phyloP scores from a whole-genome alignment of 768 basidiomycete species.

The Hemileccinum rubropunctum region DNA sequence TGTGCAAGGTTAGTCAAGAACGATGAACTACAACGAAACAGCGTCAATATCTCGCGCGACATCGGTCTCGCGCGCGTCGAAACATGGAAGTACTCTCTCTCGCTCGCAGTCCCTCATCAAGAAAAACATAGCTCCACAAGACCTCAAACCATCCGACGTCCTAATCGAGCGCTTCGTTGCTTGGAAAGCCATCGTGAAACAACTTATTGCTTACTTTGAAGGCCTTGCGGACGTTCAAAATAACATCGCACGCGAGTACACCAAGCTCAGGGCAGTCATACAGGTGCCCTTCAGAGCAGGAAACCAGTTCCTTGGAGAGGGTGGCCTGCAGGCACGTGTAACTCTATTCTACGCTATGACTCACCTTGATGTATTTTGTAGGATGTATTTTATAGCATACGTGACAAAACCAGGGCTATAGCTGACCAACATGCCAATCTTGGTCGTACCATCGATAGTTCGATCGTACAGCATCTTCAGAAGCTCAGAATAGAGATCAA shows the following conservation, averaged over 20 bases:
- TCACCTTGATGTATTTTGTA: conserved; percentile 25
- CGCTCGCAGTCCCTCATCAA: conserved; percentile 87
- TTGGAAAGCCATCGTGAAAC: conserved; percentile 97
- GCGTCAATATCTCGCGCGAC: conserved; percentile 66
- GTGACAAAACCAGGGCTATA: conserved; percentile 89
- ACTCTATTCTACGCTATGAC: not conserved
- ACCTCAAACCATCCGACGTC: conserved; percentile 90
- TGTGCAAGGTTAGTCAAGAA: not conserved
- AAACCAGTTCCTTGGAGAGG: conserved; percentile 98
- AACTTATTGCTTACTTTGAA: conserved; percentile 87
- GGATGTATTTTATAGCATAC: conserved; percentile 91
- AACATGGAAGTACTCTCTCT: conserved; percentile 69
- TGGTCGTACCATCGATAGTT: conserved; percentile 92
- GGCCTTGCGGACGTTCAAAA: conserved; percentile 78
- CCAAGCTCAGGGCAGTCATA: conserved; percentile 91
- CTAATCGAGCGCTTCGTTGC: conserved; percentile 93
- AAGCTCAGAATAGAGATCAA: conserved; percentile 95
- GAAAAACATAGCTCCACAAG: conserved; percentile 88
- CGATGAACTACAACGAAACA: conserved; percentile 42
- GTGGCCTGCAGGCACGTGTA: conserved; percentile 73
- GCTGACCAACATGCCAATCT: conserved; percentile 97
- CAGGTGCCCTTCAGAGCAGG: conserved; percentile 95
- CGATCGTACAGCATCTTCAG: conserved; percentile 96
- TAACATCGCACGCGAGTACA: conserved; percentile 89
- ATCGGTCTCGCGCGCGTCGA: conserved; percentile 64